Percentiles rank a stretch among this genome's conserved stretches.
phyloP scores from a whole-genome alignment of 768 basidiomycete genomes.

The Phlebiopsis flavidoalba region DNA sequence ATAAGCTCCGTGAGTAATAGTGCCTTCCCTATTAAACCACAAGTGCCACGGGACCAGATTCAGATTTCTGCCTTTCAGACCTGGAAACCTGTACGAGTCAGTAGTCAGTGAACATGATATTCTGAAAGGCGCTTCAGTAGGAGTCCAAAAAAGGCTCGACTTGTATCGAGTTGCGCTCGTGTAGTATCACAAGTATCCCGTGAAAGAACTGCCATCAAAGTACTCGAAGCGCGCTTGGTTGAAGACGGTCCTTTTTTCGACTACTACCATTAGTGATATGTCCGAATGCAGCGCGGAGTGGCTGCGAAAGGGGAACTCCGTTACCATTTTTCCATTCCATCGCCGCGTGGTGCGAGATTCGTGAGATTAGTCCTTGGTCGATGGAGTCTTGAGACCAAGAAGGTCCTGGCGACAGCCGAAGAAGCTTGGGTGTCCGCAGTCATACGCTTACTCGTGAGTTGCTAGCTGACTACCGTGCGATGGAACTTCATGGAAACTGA shows the following conservation, averaged over 20 bases:
- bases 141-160: slow-evolving; percentile 55
- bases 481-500: background rate
- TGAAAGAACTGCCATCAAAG: slow-evolving; percentile 43
- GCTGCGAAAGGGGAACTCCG: slow-evolving; percentile 33
- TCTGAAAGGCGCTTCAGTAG: too few species aligned
- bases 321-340: slow-evolving; percentile 55
- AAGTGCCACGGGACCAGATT: too few species aligned
- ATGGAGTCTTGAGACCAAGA: slow-evolving; percentile 48
- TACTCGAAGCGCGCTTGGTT: slow-evolving; percentile 38
- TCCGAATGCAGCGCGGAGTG: slow-evolving; percentile 51
- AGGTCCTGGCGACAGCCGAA: slow-evolving; percentile 47
- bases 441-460: slow-evolving; percentile 53
- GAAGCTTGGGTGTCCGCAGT: slow-evolving; percentile 57
- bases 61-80: too few species aligned
- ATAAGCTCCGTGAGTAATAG: too few species aligned
- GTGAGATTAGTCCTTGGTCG: slow-evolving; percentile 61
- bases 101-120: too few species aligned
- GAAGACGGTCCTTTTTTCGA: slow-evolving; percentile 55
- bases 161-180: slow-evolving; percentile 52
- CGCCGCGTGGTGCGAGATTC: slow-evolving; percentile 57
- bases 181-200: slow-evolving; percentile 34
- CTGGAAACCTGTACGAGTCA: too few species aligned
- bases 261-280: slow-evolving; percentile 54
- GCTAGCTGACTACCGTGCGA: background rate
- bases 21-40: too few species aligned